Conservation (phyloP, 192 early-diverging fungal genomes). For the Coemansia sp. region DNA sequence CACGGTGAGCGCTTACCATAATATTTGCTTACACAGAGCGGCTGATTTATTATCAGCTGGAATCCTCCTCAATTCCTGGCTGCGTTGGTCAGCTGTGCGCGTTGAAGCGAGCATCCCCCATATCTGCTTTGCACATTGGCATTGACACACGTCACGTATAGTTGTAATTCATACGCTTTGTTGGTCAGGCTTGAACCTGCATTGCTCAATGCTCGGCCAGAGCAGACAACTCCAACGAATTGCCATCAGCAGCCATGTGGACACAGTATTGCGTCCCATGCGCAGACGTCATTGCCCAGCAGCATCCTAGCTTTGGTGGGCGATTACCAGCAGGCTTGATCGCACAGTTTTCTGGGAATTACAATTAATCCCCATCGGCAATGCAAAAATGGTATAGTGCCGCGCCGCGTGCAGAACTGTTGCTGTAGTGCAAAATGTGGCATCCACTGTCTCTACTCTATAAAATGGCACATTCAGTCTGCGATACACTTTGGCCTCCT, state of each 20-base stretch:
- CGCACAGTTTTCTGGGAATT: background rate
- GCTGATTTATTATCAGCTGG: constrained; percentile 1
- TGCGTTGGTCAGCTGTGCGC: background rate
- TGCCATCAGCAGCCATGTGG: background rate
- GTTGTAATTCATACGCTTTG: background rate
- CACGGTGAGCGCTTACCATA: background rate
- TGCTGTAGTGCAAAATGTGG: background rate
- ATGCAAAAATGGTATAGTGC: background rate
- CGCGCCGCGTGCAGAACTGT: background rate
- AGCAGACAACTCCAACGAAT: background rate
- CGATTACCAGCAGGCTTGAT: constrained; percentile 1
- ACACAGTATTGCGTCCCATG: background rate
- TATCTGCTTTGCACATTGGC: no score
- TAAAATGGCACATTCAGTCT: background rate
- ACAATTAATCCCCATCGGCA: background rate
- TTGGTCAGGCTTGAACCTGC: background rate
- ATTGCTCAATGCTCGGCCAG: background rate
- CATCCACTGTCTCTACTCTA: background rate
- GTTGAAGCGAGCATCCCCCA: no score
- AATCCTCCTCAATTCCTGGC: background rate
- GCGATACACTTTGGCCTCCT: background rate
- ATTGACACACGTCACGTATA: background rate
- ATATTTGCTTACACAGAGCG: background rate
- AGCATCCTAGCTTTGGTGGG: background rate
- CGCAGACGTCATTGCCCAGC: background rate